Evolutionary conservation across 352 stramenopile genomes (phyloP).

Genomic region (Globisporangium spinosum): DNA sequence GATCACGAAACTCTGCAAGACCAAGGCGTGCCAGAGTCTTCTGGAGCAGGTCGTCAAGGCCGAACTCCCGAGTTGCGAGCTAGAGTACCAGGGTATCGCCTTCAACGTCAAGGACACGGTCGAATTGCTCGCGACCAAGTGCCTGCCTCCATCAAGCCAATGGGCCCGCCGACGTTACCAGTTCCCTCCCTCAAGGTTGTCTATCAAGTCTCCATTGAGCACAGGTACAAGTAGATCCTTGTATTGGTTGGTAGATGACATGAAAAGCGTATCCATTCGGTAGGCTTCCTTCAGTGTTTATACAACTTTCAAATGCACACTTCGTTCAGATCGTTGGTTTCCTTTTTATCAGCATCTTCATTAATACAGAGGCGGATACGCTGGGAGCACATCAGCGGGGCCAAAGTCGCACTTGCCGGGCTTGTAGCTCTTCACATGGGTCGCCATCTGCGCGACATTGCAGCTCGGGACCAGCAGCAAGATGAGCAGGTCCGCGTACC

Average conservation of each 20-base stretch:
- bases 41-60: not conserved
- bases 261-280: not conserved
- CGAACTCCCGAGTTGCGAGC: not conserved
- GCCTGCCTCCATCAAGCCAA: not conserved
- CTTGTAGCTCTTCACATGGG: slow-evolving; percentile 30
- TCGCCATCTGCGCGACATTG: slow-evolving; percentile 33
- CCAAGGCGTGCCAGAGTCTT: not conserved
- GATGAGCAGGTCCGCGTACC: slow-evolving; percentile 14
- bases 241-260: not conserved
- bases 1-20: not conserved
- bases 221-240: not conserved
- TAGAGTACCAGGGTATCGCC: not conserved
- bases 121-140: not conserved
- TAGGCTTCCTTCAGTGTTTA: not conserved
- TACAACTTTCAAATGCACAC: not conserved
- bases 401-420: slow-evolving; percentile 73
- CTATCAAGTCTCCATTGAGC: not conserved
- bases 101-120: not conserved
- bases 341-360: not conserved
- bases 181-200: not conserved
- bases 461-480: slow-evolving; percentile 23
- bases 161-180: no score
- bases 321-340: not conserved
- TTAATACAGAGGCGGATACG: slow-evolving; percentile 17
- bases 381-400: slow-evolving; percentile 25